Percentiles rank a stretch among this genome's conserved stretches.
Evolutionary conservation across 352 stramenopile genomes (phyloP).

Genomic region (Peronospora destructor): DNA sequence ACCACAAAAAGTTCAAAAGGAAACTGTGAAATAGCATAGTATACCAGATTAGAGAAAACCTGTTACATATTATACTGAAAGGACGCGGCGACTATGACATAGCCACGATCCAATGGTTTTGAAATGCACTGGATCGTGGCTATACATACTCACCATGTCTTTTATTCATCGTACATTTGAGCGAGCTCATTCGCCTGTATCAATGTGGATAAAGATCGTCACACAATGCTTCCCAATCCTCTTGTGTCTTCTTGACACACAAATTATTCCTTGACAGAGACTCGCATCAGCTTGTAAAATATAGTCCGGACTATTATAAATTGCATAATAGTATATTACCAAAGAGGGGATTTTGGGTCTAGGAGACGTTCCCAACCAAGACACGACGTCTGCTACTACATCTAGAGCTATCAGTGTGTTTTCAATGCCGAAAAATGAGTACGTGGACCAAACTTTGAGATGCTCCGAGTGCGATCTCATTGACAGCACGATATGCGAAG

Average conservation of each 20-base stretch:
- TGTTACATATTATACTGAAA: conserved; percentile 17
- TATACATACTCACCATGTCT: neutral
- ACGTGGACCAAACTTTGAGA: neutral
- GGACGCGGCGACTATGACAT: conserved; percentile 27
- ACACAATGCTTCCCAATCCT: conserved; percentile 91
- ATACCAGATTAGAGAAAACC: neutral
- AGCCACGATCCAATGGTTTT: conserved; percentile 33
- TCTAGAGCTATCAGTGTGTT: neutral
- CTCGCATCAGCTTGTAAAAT: neutral
- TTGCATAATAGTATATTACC: neutral
- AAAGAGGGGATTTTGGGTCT: too few relatives aligned
- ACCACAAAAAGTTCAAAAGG: conserved; percentile 24
- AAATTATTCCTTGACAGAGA: too few relatives aligned
- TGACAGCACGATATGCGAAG: conserved; percentile 2
- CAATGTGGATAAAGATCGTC: conserved; percentile 94
- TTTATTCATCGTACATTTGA: neutral
- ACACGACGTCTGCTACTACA: neutral
- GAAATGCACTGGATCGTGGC: conserved; percentile 46
- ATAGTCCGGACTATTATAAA: conserved; percentile 9
- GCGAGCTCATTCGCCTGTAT: conserved; percentile 51
- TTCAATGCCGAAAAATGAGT: conserved; percentile 1
- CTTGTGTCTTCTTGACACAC: conserved; percentile 93
- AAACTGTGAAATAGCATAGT: conserved; percentile 4
- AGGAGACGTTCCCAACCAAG: too few relatives aligned
- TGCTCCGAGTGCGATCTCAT: conserved; percentile 22